These are phyloP conservation scores for Metarhizium guizhouense DNA, from an alignment of 2,329 filamentous ascomycete species.

Conservation along the genomic window DNA sequence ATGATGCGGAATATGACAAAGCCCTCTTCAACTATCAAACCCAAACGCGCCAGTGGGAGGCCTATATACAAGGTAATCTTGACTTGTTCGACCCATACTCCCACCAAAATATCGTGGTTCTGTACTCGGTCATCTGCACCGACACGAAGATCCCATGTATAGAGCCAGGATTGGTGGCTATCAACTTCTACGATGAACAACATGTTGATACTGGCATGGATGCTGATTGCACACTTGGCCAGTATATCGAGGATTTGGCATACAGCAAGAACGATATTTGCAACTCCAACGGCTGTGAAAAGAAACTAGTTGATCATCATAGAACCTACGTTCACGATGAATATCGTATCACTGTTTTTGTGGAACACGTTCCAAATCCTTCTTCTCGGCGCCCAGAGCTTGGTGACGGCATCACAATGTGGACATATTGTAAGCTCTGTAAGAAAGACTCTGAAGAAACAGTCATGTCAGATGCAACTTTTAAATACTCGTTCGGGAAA, in stretches of 20 bases:
- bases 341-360: slow-evolving; percentile 83
- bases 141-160: slow-evolving; percentile 87
- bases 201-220: slow-evolving; percentile 62
- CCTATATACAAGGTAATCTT: slow-evolving; percentile 78
- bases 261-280: slow-evolving; percentile 69
- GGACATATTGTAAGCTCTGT: slow-evolving; percentile 92
- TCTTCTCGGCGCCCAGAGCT: slow-evolving; percentile 31
- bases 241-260: slow-evolving; percentile 89
- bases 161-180: slow-evolving; percentile 80
- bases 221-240: slow-evolving; percentile 85
- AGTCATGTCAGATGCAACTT: slow-evolving; percentile 87
- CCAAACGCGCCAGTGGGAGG: slow-evolving; percentile 93
- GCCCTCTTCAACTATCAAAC: slow-evolving; percentile 89
- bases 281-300: slow-evolving; percentile 74
- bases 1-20: slow-evolving; percentile 95
- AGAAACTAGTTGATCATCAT: slow-evolving; percentile 85
- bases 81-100: slow-evolving; percentile 91
- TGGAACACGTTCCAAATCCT: slow-evolving; percentile 51
- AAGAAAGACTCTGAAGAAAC: slow-evolving; percentile 82
- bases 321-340: slow-evolving; percentile 95
- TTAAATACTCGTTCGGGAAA: slow-evolving; percentile 98
- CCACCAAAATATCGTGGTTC: slow-evolving; percentile 90
- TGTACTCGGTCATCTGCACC: slow-evolving; percentile 91
- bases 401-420: slow-evolving; percentile 74
- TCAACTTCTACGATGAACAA: slow-evolving; percentile 92